phyloP scores from a whole-genome alignment of 345 rosid genomes.

The Gossypium sturtianum region DNA sequence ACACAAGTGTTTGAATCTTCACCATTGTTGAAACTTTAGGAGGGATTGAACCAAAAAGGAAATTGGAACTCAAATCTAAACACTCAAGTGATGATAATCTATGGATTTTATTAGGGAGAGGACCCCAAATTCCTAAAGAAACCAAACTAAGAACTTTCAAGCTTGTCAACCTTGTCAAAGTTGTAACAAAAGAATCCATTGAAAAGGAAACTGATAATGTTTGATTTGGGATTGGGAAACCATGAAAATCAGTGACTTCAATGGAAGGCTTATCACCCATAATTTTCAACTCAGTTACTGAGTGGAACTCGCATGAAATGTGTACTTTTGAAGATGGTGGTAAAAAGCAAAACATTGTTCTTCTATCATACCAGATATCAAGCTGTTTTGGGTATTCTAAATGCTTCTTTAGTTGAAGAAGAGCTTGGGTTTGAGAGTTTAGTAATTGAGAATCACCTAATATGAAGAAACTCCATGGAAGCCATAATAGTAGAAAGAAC shows the following conservation, averaged over 20 bases:
- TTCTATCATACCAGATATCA: conserved; percentile 52
- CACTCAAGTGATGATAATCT: conserved; percentile 61
- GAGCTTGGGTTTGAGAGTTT: conserved; percentile 51
- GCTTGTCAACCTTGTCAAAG: conserved; percentile 70
- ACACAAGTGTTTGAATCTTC: conserved; percentile 56
- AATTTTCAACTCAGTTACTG: conserved; percentile 66
- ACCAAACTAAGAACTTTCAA: conserved; percentile 73
- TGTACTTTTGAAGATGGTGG: conserved; percentile 53
- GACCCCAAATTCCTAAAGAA: conserved; percentile 89
- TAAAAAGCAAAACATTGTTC: conserved; percentile 57
- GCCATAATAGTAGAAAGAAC: conserved; percentile 30
- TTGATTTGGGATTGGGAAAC: conserved; percentile 48
- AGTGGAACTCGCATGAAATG: conserved; percentile 53
- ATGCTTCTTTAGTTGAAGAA: conserved; percentile 75
- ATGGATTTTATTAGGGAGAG: conserved; percentile 77
- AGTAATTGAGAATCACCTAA: conserved; percentile 46
- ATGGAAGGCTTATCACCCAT: conserved; percentile 67
- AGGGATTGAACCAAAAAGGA: conserved; percentile 67
- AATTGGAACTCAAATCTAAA: conserved; percentile 90
- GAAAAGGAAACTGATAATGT: conserved; percentile 70
- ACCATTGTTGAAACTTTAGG: conserved; percentile 64
- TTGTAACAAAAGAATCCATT: conserved; percentile 77
- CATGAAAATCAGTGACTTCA: conserved; percentile 43
- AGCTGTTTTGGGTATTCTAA: conserved; percentile 69
- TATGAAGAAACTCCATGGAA: conserved; percentile 38